A percentile compares a stretch with the other conserved stretches of the same genome.
Evolutionary conservation across 148 eudicot genomes (phyloP).

Genomic region (Nepenthes gracilis): DNA sequence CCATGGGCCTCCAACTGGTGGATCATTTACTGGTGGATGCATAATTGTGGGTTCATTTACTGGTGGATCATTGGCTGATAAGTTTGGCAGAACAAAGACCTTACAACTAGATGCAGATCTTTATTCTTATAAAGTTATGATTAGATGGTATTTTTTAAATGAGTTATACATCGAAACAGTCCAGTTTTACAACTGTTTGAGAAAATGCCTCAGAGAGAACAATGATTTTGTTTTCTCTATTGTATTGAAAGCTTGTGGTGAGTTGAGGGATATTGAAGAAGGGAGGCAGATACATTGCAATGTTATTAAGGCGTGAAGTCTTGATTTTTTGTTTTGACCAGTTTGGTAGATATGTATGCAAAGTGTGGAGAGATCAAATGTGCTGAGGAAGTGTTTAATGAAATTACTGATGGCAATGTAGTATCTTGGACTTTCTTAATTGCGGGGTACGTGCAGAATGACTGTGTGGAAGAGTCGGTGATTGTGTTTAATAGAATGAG

Average conservation of each 20-base stretch:
- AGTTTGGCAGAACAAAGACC: too few species aligned
- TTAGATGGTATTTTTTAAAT: conserved; percentile 68
- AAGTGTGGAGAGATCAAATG: conserved; percentile 52
- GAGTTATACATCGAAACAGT: conserved; percentile 42
- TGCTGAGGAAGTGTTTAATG: conserved; percentile 48
- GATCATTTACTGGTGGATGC: too few species aligned
- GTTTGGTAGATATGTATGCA: conserved; percentile 75
- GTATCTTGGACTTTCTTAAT: conserved; percentile 88
- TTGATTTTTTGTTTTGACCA: conserved; percentile 59
- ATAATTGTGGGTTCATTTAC: too few species aligned
- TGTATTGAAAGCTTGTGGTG: conserved; percentile 69
- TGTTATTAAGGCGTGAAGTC: conserved; percentile 50
- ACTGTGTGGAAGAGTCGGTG: conserved; percentile 49
- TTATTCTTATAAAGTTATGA: conserved; percentile 55
- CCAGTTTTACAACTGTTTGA: conserved; percentile 43
- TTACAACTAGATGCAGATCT: too few species aligned
- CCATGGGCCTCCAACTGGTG: too few species aligned
- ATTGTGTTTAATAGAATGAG: conserved; percentile 73
- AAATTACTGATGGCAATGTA: conserved; percentile 45
- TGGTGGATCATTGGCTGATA: too few species aligned
- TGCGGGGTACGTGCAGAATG: conserved; percentile 75
- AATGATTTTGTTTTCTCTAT: conserved; percentile 54
- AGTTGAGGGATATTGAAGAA: conserved; percentile 33
- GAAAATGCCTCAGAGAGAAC: conserved; percentile 34
- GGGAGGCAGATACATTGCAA: conserved; percentile 62